Evolutionary conservation across 345 rosid species (phyloP).

Genomic region (Erodium maritimum): DNA sequence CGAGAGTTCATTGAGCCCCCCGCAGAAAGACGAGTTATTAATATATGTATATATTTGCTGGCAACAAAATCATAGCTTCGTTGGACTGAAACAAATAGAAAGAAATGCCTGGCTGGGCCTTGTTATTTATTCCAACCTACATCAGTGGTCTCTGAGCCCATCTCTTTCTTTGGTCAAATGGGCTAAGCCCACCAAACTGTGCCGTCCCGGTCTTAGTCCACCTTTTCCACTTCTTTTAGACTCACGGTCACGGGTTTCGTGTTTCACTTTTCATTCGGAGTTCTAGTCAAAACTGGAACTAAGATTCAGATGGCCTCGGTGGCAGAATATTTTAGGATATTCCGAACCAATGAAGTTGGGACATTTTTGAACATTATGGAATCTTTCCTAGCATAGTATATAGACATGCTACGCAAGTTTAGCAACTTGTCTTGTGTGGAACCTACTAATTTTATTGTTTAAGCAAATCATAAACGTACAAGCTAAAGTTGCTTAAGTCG

Average conservation of each 20-base stretch:
- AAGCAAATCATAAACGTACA: not conserved
- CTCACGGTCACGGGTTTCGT: too few species aligned
- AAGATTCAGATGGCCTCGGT: not conserved
- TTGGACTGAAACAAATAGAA: too few species aligned
- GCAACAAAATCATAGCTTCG: too few species aligned
- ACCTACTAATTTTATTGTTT: not conserved
- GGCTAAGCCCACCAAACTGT: not conserved
- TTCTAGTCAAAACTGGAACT: not conserved
- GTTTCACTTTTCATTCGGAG: not conserved
- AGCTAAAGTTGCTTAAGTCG: not conserved
- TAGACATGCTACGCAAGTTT: not conserved
- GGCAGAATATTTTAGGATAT: not conserved
- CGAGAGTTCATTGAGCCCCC: too few species aligned
- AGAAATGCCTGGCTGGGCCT: too few species aligned
- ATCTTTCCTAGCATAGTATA: not conserved
- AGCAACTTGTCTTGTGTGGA: not conserved
- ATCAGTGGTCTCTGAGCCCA: too few species aligned
- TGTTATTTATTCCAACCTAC: too few species aligned
- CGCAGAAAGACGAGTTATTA: too few species aligned
- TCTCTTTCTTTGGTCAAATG: too few species aligned
- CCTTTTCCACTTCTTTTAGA: not conserved
- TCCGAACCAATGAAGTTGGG: not conserved
- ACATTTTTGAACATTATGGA: not conserved
- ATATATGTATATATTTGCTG: too few species aligned
- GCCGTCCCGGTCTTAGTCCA: not conserved